Base-by-base conservation (phyloP, 2,329 filamentous ascomycete species). In the Talaromyces amestolkiae region DNA sequence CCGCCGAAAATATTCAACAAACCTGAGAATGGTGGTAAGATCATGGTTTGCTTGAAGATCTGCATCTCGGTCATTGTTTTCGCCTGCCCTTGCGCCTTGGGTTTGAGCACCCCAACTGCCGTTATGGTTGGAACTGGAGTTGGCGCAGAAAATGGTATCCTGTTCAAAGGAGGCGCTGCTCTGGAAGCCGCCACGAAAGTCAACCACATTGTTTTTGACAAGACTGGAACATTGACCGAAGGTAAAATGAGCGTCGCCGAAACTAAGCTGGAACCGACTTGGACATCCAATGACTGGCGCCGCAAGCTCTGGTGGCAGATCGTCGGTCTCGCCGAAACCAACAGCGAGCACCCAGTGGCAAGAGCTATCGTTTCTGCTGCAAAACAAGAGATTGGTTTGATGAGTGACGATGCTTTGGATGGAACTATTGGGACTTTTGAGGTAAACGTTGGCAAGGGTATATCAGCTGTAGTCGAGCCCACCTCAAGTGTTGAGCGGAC, bases 51-150 rank as follows among this genome's bases (percentile, higher is more conserved):
- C 75, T 83, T 98, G 69, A 96, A 98, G 81, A 88, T 99, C 17
- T 98, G 95, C 79, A 99, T 99, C 71, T 96, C 95, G 0, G 95
- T 99, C 70, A 96, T 99, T 74, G 95, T 98, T 22, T 97, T 99
- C 77, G 95, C 95, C 4, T 99, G 95, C 74, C 95, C 95, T 19
- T 99, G 95, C 75, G 95, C 95, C 1, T 87, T 99, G n/a, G 95
- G 95, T 64, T 85, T 99, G 19, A 93, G 93, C 27, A 98, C 95
- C 1, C 95, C 95, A 2, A 99, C 95, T 0, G 95, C 95, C 2
- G 93, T 99, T 75, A 98, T 99, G 95, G 95, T 99, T 35, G 95
- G 95, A 51, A 98, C 95, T n/a, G 95, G 95, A 66, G 89, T 97
- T 37, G 95, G 95, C 60, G 95, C 95, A 2, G 91, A 97, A 78